These are phyloP conservation scores for Articulospora tetracladia DNA, from an alignment of 495 filamentous ascomycete genomes.

Conservation along the genomic window DNA sequence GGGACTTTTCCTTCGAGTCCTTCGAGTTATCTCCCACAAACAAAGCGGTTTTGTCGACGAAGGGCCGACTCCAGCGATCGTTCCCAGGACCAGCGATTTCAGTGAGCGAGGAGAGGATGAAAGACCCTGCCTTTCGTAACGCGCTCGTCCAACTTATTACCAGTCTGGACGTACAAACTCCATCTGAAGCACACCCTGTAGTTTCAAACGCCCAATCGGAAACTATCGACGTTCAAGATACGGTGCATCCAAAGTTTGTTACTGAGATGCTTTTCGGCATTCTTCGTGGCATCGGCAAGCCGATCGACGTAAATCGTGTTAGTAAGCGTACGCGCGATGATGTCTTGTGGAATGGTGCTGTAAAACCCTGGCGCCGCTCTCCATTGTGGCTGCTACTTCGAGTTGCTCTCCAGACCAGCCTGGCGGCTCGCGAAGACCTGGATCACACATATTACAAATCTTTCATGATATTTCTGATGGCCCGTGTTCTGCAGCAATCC, in stretches of 20 bases:
- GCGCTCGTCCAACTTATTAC: slow-evolving; percentile 38
- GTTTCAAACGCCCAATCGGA: slow-evolving; percentile 35
- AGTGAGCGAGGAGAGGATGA: slow-evolving; percentile 31
- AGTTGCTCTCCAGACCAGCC: slow-evolving; percentile 41
- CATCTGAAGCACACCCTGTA: slow-evolving; percentile 33
- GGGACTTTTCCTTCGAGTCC: slow-evolving; percentile 41
- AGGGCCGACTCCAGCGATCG: slow-evolving; percentile 46
- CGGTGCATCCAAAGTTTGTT: slow-evolving; percentile 48
- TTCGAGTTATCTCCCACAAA: slow-evolving; percentile 56
- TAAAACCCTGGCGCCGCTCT: slow-evolving; percentile 51
- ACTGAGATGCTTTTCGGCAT: slow-evolving; percentile 50
- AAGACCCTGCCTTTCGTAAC: slow-evolving; percentile 31
- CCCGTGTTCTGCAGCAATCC: slow-evolving; percentile 31
- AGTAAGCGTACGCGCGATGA: slow-evolving; percentile 61
- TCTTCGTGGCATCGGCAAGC: slow-evolving; percentile 39
- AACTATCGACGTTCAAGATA: slow-evolving; percentile 48
- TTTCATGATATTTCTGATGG: slow-evolving; percentile 51
- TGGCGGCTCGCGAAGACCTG: slow-evolving; percentile 9
- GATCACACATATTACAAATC: slow-evolving; percentile 44
- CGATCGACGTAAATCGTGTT: slow-evolving; percentile 30
- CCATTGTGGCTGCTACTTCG: slow-evolving; percentile 57
- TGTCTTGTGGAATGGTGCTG: slow-evolving; percentile 42
- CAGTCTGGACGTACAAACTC: slow-evolving; percentile 39
- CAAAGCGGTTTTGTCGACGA: slow-evolving; percentile 37
- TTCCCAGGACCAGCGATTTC: slow-evolving; percentile 51